These are phyloP conservation scores for Cymbopogon flexuosus DNA, from an alignment of 202 grass and related monocot genomes.

Conservation along the genomic window DNA sequence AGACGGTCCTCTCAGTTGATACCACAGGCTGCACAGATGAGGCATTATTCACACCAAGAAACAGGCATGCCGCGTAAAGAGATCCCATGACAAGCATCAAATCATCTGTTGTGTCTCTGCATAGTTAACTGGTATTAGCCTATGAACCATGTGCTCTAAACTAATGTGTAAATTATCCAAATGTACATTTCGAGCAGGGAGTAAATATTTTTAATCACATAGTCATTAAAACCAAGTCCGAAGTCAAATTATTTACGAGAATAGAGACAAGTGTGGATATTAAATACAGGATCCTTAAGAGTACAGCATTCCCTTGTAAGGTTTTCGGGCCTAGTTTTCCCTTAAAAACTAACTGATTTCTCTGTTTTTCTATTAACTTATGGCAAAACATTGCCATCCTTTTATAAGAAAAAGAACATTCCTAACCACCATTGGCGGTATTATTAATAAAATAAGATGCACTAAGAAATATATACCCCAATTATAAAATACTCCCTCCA, in stretches of 20 bases:
- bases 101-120: slow-evolving; percentile 59
- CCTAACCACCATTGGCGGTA: not conserved
- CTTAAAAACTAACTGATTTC: not conserved
- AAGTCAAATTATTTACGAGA: not conserved
- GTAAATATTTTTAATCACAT: not conserved
- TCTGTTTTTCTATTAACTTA: not conserved
- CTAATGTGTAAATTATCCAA: not conserved
- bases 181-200: not conserved
- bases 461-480: no score
- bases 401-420: not conserved
- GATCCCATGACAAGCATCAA: slow-evolving; percentile 62
- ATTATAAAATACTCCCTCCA: no score
- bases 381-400: no score
- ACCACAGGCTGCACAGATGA: slow-evolving; percentile 70
- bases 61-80: slow-evolving; percentile 66
- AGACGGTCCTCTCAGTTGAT: slow-evolving; percentile 68
- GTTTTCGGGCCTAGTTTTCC: not conserved
- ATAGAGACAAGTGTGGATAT: not conserved
- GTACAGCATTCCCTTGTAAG: not conserved
- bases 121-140: slow-evolving; percentile 22
- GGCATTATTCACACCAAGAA: slow-evolving; percentile 63
- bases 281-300: not conserved
- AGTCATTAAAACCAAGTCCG: not conserved
- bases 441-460: not conserved
- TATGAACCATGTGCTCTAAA: not conserved